These are phyloP conservation scores for Hypoxylon perforatum DNA, from an alignment of 495 filamentous ascomycete genomes.

Conservation along the genomic window DNA sequence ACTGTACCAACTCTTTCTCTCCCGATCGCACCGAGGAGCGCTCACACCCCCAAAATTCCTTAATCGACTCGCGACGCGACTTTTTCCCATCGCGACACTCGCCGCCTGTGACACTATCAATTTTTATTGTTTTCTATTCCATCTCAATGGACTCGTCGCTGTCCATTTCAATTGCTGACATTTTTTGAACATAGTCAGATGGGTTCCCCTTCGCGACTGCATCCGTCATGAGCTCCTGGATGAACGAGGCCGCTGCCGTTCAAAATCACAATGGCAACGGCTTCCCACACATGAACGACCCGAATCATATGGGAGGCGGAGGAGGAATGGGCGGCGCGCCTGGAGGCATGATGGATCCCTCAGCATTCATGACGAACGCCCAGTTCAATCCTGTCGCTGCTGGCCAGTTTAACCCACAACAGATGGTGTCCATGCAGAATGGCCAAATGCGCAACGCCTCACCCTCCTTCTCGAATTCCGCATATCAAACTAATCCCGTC, in stretches of 20 bases:
- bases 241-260: constrained; percentile 77
- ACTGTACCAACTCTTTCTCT: constrained; percentile 45
- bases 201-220: constrained; percentile 52
- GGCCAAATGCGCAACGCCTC: constrained; percentile 83
- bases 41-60: constrained; percentile 37
- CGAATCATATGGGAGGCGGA: constrained; percentile 57
- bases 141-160: constrained; percentile 47
- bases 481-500: constrained; percentile 81
- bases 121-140: constrained; percentile 49
- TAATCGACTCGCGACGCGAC: constrained; percentile 62
- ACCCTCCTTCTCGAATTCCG: constrained; percentile 74
- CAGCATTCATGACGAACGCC: constrained; percentile 63
- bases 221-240: constrained; percentile 83
- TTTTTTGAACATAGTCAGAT: constrained; percentile 58
- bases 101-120: constrained; percentile 54
- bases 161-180: constrained; percentile 59
- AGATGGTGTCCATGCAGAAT: constrained; percentile 83
- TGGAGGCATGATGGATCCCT: constrained; percentile 64
- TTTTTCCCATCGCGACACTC: constrained; percentile 61
- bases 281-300: constrained; percentile 72
- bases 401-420: constrained; percentile 65
- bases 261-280: constrained; percentile 82
- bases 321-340: constrained; percentile 36
- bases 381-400: constrained; percentile 61
- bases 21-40: constrained; percentile 44